Evolutionary conservation across 2,329 filamentous ascomycete genomes (phyloP).

Genomic region (Aureobasidium zeae): DNA sequence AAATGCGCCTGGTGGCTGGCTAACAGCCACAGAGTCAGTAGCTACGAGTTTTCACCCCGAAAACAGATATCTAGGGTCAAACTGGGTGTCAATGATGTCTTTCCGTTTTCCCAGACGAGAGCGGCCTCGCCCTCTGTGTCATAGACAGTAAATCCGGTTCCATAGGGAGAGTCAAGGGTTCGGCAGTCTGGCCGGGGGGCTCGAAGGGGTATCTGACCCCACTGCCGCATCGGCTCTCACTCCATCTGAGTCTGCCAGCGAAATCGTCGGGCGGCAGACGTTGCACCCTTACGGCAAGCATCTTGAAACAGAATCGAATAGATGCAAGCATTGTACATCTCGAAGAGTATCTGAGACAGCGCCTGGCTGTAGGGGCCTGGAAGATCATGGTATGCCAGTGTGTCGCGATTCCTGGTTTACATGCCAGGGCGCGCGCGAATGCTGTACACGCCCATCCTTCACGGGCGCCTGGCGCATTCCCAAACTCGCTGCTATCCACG

Average conservation of each 20-base stretch:
- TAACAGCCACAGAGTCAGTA: constrained; percentile 7
- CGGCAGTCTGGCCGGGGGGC: constrained; percentile 11
- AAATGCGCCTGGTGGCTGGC: constrained; percentile 9
- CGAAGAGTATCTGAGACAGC: constrained; percentile 14
- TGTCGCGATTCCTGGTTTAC: constrained; percentile 8
- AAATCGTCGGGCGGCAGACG: constrained; percentile 10
- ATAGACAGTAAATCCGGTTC: background rate
- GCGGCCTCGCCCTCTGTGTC: constrained; percentile 11
- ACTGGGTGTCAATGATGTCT: constrained; percentile 11
- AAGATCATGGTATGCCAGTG: constrained; percentile 4
- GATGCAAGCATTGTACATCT: constrained; percentile 4
- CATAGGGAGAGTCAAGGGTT: constrained; percentile 4
- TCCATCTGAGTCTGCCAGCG: constrained; percentile 11
- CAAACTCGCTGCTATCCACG: constrained; percentile 9
- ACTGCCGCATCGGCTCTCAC: constrained; percentile 4
- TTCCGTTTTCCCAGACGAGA: background rate
- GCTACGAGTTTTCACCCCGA: background rate
- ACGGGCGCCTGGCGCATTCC: constrained; percentile 10
- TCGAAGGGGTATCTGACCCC: constrained; percentile 4
- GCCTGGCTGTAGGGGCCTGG: constrained; percentile 12
- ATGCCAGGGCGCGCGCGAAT: constrained; percentile 14
- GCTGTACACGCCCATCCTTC: constrained; percentile 12
- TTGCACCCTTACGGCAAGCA: constrained; percentile 14
- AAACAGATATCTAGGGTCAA: constrained; percentile 9
- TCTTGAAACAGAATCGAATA: constrained; percentile 10